phyloP scores from a whole-genome alignment of 352 stramenopile genomes.

The Phytophthora pisi region DNA sequence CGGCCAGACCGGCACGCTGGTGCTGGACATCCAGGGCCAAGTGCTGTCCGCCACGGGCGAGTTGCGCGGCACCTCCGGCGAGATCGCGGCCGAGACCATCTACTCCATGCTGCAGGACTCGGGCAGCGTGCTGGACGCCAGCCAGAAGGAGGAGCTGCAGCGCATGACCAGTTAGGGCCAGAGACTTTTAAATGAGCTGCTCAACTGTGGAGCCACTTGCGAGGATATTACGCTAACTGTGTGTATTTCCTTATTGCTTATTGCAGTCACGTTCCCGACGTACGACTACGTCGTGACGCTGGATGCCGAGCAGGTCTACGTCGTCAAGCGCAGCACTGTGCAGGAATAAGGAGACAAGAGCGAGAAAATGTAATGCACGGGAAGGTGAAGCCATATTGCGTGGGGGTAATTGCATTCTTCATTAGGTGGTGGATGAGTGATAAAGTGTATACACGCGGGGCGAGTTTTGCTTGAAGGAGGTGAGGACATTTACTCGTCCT shows the following conservation, averaged over 20 bases:
- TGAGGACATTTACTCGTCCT: conserved; percentile 29
- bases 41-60: conserved; percentile 73
- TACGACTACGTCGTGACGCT: conserved; percentile 78
- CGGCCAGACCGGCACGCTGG: conserved; percentile 65
- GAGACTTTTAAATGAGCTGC: not conserved
- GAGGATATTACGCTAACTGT: conserved; percentile 7
- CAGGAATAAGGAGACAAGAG: conserved; percentile 27
- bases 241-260: not conserved
- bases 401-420: not conserved
- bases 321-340: conserved; percentile 67
- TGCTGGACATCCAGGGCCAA: conserved; percentile 61
- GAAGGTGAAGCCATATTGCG: conserved; percentile 3
- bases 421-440: conserved; percentile 14
- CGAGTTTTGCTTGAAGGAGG: conserved; percentile 2
- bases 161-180: conserved; percentile 59
- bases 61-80: conserved; percentile 51
- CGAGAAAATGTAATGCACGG: not conserved
- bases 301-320: conserved; percentile 66
- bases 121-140: conserved; percentile 54
- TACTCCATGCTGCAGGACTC: conserved; percentile 77
- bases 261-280: conserved; percentile 63
- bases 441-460: conserved; percentile 18
- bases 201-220: not conserved
- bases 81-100: conserved; percentile 61
- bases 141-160: conserved; percentile 66